Conservation (phyloP, 371 early-diverging fungal species). For the Mortierella polycephala region DNA sequence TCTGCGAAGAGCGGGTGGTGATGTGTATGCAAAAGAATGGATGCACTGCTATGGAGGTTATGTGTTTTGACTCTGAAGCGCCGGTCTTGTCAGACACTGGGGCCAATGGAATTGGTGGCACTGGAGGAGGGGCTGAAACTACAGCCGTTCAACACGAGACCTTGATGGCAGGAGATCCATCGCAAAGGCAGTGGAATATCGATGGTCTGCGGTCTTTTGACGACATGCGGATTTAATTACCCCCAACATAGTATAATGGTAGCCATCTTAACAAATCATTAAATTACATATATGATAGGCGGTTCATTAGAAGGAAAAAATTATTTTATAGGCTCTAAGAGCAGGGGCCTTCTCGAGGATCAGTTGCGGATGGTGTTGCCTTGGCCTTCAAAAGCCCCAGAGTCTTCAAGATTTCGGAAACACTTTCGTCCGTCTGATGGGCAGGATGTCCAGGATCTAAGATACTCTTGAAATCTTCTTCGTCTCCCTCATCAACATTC, state of each 20-base stretch:
- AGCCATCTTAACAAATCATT: no score
- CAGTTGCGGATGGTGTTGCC: not conserved
- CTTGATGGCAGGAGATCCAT: not conserved
- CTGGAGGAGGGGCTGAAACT: not conserved
- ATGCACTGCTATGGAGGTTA: conserved; percentile 53
- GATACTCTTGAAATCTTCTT: conserved; percentile 26
- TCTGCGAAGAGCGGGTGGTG: conserved; percentile 72
- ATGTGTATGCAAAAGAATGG: conserved; percentile 65
- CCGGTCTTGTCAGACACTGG: conserved; percentile 13
- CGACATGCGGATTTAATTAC: not conserved
- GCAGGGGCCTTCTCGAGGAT: no score
- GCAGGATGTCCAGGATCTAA: conserved; percentile 36
- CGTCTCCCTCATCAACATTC: not conserved
- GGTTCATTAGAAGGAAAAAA: no score
- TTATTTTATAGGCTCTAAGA: no score
- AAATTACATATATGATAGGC: not conserved
- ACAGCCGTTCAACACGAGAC: not conserved
- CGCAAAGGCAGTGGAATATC: not conserved
- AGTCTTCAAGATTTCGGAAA: conserved; percentile 27
- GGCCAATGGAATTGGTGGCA: not conserved
- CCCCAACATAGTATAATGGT: no score
- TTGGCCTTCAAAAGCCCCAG: conserved; percentile 15
- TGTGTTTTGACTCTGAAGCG: conserved; percentile 55
- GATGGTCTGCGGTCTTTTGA: not conserved
- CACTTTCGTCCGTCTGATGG: conserved; percentile 22